Conservation (phyloP, 257 asterid species). For the Scutellaria barbata region DNA sequence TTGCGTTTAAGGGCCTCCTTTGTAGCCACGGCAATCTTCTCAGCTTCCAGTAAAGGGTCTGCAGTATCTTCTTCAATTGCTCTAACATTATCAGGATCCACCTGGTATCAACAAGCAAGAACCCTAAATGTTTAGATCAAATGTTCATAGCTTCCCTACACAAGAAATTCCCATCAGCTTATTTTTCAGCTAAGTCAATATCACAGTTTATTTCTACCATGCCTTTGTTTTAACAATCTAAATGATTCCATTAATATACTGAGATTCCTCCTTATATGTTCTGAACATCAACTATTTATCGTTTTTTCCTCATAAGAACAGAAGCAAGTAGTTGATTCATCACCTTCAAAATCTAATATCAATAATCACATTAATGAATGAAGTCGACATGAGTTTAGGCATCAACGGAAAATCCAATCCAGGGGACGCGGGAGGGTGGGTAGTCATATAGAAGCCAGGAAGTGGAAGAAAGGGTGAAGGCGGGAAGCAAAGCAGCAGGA, state of each 20-base stretch:
- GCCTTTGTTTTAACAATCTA: background rate
- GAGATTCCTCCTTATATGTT: background rate
- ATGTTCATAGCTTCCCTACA: background rate
- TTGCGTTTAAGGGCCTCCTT: constrained; percentile 94
- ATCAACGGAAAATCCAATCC: constrained; percentile 1
- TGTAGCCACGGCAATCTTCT: constrained; percentile 86
- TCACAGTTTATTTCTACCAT: background rate
- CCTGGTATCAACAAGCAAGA: constrained; percentile 58
- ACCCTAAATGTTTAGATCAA: constrained; percentile 15
- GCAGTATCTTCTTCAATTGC: constrained; percentile 61
- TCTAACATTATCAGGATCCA: constrained; percentile 90
- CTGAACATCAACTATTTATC: background rate
- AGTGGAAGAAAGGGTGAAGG: background rate
- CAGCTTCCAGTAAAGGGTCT: constrained; percentile 87
- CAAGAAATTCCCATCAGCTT: background rate
- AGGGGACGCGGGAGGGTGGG: constrained; percentile 22
- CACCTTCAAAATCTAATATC: constrained; percentile 21
- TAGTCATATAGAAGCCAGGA: background rate
- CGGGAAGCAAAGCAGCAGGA: constrained; percentile 1
- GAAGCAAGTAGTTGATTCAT: background rate
- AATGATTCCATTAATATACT: background rate
- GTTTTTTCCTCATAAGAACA: background rate
- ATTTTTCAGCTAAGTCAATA: constrained; percentile 9
- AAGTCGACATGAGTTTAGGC: constrained; percentile 16
- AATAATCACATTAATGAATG: constrained; percentile 22